Evolutionary conservation across 1,284 basidiomycete genomes (phyloP).

Genomic region (Vanrija sp.): DNA sequence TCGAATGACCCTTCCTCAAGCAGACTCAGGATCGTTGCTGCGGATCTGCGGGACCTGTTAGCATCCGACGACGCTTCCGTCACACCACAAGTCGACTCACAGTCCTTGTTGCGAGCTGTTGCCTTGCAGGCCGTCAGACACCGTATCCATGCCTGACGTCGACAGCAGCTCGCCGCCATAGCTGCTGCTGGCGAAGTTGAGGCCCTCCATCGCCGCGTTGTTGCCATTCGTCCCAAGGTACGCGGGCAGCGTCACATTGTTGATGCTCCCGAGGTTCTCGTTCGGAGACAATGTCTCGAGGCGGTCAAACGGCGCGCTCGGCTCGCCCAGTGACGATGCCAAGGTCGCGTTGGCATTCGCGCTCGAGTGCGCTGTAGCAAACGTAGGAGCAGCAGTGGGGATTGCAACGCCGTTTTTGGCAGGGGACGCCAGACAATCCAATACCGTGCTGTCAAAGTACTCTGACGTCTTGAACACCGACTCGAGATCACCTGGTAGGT

Average conservation of each 20-base stretch:
- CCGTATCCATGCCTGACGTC: background rate
- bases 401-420: conserved; percentile 1
- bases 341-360: background rate
- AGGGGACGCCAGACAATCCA: conserved; percentile 16
- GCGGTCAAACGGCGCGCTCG: conserved; percentile 29
- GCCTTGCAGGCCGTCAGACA: background rate
- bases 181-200: conserved; percentile 4
- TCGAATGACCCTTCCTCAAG: conserved; percentile 49
- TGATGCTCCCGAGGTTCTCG: conserved; percentile 13
- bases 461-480: conserved; percentile 44
- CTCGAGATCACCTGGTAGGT: conserved; percentile 33
- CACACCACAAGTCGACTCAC: background rate
- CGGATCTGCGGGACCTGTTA: conserved; percentile 24
- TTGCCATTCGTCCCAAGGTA: conserved; percentile 3
- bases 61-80: background rate
- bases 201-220: conserved; percentile 11
- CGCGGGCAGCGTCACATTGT: conserved; percentile 9
- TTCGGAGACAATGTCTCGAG: conserved; percentile 35
- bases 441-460: conserved; percentile 38
- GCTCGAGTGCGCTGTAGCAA: background rate
- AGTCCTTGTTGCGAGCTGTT: background rate
- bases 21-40: conserved; percentile 46
- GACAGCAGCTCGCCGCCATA: conserved; percentile 1
- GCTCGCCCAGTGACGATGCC: conserved; percentile 25
- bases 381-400: background rate